Evolutionary conservation across 306 rosid genomes (phyloP).

Genomic region (Rosa lucieae): DNA sequence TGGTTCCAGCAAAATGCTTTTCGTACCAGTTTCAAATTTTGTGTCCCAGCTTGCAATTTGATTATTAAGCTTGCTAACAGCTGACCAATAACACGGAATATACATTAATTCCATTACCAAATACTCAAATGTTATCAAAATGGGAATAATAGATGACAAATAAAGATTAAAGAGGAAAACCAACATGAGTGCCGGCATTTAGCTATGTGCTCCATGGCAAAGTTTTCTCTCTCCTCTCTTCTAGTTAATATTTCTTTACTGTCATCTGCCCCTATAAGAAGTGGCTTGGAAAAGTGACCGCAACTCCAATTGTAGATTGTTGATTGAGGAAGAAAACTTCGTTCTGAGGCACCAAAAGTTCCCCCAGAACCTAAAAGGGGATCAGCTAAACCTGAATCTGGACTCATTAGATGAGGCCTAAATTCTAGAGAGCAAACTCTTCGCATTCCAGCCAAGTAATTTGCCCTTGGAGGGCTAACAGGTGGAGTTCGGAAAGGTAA

Average conservation of each 20-base stretch:
- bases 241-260: conserved; percentile 61
- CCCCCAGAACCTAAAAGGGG: conserved; percentile 82
- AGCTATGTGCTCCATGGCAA: conserved; percentile 82
- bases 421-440: conserved; percentile 93
- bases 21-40: conserved; percentile 68
- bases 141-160: conserved; percentile 8
- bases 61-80: conserved; percentile 76
- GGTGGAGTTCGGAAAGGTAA: conserved; percentile 97
- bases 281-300: conserved; percentile 94
- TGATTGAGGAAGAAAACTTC: conserved; percentile 89
- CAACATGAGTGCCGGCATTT: conserved; percentile 92
- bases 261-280: conserved; percentile 69
- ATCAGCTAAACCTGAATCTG: conserved; percentile 92
- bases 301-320: conserved; percentile 95
- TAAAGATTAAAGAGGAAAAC: conserved; percentile 26
- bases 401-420: conserved; percentile 83
- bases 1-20: conserved; percentile 77
- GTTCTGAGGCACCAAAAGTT: conserved; percentile 63
- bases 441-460: conserved; percentile 81
- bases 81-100: conserved; percentile 40
- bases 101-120: conserved; percentile 22
- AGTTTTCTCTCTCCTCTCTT: conserved; percentile 92
- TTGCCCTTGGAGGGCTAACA: conserved; percentile 95
- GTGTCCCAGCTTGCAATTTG: conserved; percentile 93
- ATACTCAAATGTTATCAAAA: neutral